Evolutionary conservation across 164 flowering plant species (phyloP).

Genomic region (grape (Vitis vinifera)): ASM3070453v1 NC_081813.1:1684001-1684500

Average conservation of each 20-base stretch:
- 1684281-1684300: not conserved
- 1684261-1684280: not conserved
- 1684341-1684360: not conserved
- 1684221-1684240: not conserved
- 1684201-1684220: not conserved
- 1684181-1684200: not conserved
- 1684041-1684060: conserved; percentile 22
- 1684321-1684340: not conserved
- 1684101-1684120: not conserved
- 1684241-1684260: not conserved
- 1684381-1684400: too few relatives aligned
- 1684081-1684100: not conserved
- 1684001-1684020: conserved; percentile 18
- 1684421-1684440: too few relatives aligned
- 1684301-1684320: not conserved
- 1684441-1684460: too few relatives aligned
- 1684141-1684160: too few relatives aligned
- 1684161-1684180: not conserved
- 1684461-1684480: too few relatives aligned
- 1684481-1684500: too few relatives aligned
- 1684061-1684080: conserved; percentile 11
- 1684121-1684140: too few relatives aligned
- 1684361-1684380: not conserved
- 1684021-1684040: conserved; percentile 37
- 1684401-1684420: too few relatives aligned